Base-by-base conservation (phyloP, 1,284 basidiomycete genomes). In the Volvariella surrecta region DNA sequence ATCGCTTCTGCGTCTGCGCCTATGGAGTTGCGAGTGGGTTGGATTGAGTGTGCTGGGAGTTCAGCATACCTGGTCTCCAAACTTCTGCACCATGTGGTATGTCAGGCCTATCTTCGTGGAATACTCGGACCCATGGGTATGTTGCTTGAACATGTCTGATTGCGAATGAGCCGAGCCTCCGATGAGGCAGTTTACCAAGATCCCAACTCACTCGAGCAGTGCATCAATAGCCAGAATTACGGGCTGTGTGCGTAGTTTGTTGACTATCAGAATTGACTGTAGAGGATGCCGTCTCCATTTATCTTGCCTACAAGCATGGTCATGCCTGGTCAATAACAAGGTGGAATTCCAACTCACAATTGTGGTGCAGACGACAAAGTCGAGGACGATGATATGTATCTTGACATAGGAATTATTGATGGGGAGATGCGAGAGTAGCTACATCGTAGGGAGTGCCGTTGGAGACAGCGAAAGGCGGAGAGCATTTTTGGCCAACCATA, bases 41-140 rank as follows among this genome's bases (percentile, higher is more conserved):
- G 37, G 34, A 44, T 22, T 42, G 18, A 44, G 41, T 16, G 31
- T 24, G 10, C 18, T 11, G 24, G 11, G 24, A 15, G 18, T n/a
- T 19, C 32, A 40, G 46, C 57, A 54, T 56, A 79, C 81, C 70
- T 54, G 79, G 72, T 45, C 65, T 63, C 80, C 84, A 87, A 2
- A 79, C 64, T 50, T 79, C 68, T 31, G 76, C 76, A 3, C 73
- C 75, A 44, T 75, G 68, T 4, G 82, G 81, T 35, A 82, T 79
- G 55, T 86, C 80, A 11, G 73, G 59, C 52, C 72, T 68, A 48
- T 82, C 73, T 61, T 91, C 89, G 52, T 88, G 77, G 52, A 84
- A 88, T 9, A 90, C 73, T 45, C 75, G 73, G 3, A 87, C 80
- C n/a, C 70, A 67, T 0, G 85, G 82, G 56, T 91, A 87, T 22